Percentiles rank a stretch among this genome's conserved stretches.
Evolutionary conservation across 768 basidiomycete genomes (phyloP).

Genomic region (Pleurotus djamor): DNA sequence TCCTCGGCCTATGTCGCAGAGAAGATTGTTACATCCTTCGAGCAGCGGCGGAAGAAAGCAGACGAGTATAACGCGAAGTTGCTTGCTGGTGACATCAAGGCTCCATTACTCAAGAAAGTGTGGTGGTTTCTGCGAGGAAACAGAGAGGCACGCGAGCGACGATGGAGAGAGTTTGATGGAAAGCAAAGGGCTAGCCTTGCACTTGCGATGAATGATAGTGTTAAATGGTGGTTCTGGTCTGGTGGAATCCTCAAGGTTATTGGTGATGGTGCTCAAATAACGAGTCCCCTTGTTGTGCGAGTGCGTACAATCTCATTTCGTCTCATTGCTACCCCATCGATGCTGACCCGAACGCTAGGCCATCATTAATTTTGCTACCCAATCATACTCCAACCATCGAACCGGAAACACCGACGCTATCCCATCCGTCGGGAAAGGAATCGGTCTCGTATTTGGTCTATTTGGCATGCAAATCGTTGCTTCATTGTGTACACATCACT

Average conservation of each 20-base stretch:
- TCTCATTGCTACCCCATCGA: no score
- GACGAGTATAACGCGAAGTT: conserved; percentile 71
- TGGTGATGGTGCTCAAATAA: conserved; percentile 72
- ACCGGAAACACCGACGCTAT: conserved; percentile 16
- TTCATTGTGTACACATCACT: conserved; percentile 74
- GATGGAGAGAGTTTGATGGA: conserved; percentile 65
- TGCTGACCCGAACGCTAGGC: conserved; percentile 33
- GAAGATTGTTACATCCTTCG: conserved; percentile 63
- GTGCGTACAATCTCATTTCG: conserved; percentile 30
- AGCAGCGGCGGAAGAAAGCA: conserved; percentile 51
- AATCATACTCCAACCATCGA: conserved; percentile 53
- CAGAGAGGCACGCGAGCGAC: conserved; percentile 51
- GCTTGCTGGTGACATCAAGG: conserved; percentile 58
- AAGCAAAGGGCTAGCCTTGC: conserved; percentile 60
- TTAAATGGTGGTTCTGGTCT: conserved; percentile 79
- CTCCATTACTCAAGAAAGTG: conserved; percentile 46
- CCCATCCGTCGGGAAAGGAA: conserved; percentile 49
- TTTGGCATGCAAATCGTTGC: conserved; percentile 65
- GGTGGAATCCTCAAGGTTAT: conserved; percentile 57
- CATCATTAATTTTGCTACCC: conserved; percentile 67
- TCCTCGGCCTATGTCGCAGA: conserved; percentile 60
- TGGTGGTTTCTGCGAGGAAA: conserved; percentile 63
- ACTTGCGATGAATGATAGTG: conserved; percentile 72
- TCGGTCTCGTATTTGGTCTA: conserved; percentile 75
- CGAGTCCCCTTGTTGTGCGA: conserved; percentile 77